These are phyloP conservation scores for Candida sonorensis DNA, from an alignment of 805 yeast genomes.

Conservation along the genomic window DNA sequence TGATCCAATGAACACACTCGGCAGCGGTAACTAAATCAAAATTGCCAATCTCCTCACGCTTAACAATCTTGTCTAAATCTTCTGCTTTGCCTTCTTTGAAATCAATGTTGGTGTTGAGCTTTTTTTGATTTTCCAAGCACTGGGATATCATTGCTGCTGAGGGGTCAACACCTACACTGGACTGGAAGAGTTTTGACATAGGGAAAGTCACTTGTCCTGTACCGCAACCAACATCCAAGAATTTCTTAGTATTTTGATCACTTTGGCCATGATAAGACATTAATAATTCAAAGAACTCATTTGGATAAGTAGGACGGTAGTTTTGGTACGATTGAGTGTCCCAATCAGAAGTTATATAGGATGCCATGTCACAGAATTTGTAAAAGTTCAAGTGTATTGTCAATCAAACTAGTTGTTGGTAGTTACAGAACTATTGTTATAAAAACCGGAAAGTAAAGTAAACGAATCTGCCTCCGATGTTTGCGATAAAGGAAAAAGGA, in stretches of 20 bases:
- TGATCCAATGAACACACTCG: conserved; percentile 77
- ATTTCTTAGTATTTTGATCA: conserved; percentile 24
- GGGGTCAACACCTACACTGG: conserved; percentile 57
- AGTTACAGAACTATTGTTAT: no score
- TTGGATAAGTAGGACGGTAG: conserved; percentile 62
- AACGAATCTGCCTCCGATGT: no score
- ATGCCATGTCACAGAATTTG: conserved; percentile 58
- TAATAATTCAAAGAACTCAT: conserved; percentile 35
- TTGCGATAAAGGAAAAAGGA: no score
- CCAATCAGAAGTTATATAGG: conserved; percentile 44
- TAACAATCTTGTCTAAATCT: conserved; percentile 16
- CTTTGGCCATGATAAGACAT: conserved; percentile 26
- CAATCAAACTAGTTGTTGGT: no score
- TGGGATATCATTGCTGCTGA: conserved; percentile 48
- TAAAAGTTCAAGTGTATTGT: no score
- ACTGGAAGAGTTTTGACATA: conserved; percentile 35
- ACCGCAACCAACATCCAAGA: conserved; percentile 72
- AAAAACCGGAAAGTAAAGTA: no score
- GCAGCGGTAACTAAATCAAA: conserved; percentile 68
- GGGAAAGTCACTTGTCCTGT: conserved; percentile 68
- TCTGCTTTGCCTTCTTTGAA: conserved; percentile 18
- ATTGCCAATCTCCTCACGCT: conserved; percentile 15
- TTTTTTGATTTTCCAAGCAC: no score
- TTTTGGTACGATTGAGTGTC: conserved; percentile 42
- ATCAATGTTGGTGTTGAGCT: not conserved